These are phyloP conservation scores for Hypoxylon sp. DNA, from an alignment of 2,329 filamentous ascomycete genomes.

Conservation along the genomic window DNA sequence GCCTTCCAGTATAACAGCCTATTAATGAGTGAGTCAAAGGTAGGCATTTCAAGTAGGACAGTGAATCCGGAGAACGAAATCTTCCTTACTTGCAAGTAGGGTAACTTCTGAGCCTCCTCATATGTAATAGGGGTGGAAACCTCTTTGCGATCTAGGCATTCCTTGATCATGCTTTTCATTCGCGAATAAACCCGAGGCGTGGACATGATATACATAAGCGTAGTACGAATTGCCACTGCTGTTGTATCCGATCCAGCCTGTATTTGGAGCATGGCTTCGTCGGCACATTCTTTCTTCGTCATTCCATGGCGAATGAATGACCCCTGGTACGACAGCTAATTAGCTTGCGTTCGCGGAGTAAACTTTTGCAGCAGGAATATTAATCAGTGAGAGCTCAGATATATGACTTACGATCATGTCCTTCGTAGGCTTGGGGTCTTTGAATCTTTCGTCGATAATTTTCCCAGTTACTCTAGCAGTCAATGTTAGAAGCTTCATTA, in stretches of 20 bases:
- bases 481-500: conserved; percentile 1
- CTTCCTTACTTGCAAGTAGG: conserved; percentile 50
- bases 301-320: conserved; percentile 54
- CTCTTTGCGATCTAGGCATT: conserved; percentile 48
- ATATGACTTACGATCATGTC: conserved; percentile 48
- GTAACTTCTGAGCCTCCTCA: conserved; percentile 51
- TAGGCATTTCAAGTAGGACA: background rate
- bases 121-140: conserved; percentile 50
- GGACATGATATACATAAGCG: conserved; percentile 63
- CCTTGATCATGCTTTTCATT: conserved; percentile 62
- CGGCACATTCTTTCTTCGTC: conserved; percentile 48
- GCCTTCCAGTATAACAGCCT: conserved; percentile 25
- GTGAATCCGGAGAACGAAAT: background rate
- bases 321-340: conserved; percentile 37
- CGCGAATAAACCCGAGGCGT: conserved; percentile 60
- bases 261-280: conserved; percentile 49
- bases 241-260: conserved; percentile 64
- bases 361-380: background rate
- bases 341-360: background rate
- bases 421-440: conserved; percentile 21
- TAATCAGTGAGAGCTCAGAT: background rate
- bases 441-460: conserved; percentile 38
- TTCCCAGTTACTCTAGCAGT: conserved; percentile 36
- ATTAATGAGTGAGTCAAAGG: background rate
- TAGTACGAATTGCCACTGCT: conserved; percentile 63